Evolutionary conservation across 176 grass and related monocot species (phyloP), one percentile per base, ranked within the genome.

Genomic region (Oryza officinalis): DNA sequence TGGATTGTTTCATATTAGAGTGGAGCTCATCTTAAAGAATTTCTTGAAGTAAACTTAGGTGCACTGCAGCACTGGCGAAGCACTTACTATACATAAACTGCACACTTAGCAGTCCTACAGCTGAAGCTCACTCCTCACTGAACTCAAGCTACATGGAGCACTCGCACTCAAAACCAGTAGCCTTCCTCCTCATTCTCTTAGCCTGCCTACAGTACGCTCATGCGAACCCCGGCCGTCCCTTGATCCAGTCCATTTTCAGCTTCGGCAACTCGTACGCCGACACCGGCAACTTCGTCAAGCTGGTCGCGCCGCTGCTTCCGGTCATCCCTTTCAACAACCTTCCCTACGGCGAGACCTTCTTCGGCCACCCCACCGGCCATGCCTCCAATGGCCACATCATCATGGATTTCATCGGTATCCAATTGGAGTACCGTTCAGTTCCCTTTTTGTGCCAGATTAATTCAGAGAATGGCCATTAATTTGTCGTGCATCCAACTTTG

Each of bases 261-360:
- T 94, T 94, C 32, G 87, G 87, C 26, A 59, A 94, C 72, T 94
- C 92, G 15, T 90, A 88, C 28, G 35, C 92, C 27, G 90, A 94
- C 90, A 94, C 82, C 0, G 92, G 90, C 27, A 94, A 94, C 69
- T 92, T 80, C 18, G 25, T 88, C n/a, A 85, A 31, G 72, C 61
- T 87, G 11, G 82, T 69, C 13, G 77, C 76, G 12, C 76, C 80
- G 15, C 5, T 73, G 38, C 22, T 83, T 5, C 49, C 45, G 15
- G 23, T 70, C 43, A 57, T 74, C 1, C 43, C 59, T 13, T 84
- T 76, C 25, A 49, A 38, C 47, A 50, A 15, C 14, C 47, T 17
- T 15, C 47, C 47, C 4, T 50, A 50, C 15, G 47, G 47, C 47
- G 47, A 50, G 47, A 50, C 47, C 14, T 50, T 50, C 47, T 50